Evolutionary conservation across 2,329 filamentous ascomycete genomes (phyloP).

Genomic region (Parafenestella ontariensis): DNA sequence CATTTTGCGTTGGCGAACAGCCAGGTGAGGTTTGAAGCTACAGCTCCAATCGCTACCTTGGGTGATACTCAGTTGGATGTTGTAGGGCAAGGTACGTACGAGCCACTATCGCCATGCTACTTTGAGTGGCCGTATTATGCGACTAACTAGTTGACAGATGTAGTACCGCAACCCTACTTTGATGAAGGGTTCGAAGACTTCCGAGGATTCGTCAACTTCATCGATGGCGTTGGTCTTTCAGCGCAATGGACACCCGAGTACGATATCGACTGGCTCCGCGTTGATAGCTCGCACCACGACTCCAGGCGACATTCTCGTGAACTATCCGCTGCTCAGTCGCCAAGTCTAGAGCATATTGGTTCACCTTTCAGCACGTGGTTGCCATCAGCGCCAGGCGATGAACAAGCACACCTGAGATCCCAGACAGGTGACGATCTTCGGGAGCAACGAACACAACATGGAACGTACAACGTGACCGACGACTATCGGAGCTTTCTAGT

Average conservation of each 20-base stretch:
- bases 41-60: slow-evolving; percentile 1
- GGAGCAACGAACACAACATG: not conserved
- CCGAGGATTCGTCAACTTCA: slow-evolving; percentile 43
- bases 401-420: slow-evolving; percentile 32
- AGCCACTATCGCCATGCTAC: not conserved
- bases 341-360: slow-evolving; percentile 36
- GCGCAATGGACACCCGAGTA: slow-evolving; percentile 43
- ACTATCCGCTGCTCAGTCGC: slow-evolving; percentile 18
- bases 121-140: not conserved
- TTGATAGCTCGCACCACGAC: slow-evolving; percentile 24
- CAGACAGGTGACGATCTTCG: slow-evolving; percentile 22
- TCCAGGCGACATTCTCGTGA: slow-evolving; percentile 28
- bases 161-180: not conserved
- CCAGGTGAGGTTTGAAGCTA: not conserved
- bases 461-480: slow-evolving; percentile 35
- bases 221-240: slow-evolving; percentile 40
- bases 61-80: not conserved
- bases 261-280: slow-evolving; percentile 36
- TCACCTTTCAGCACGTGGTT: slow-evolving; percentile 42
- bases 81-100: not conserved
- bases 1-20: not conserved
- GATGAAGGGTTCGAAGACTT: slow-evolving; percentile 41
- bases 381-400: slow-evolving; percentile 37
- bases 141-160: not conserved
- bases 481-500: slow-evolving; percentile 33